Evolutionary conservation across 208 protist genomes (phyloP).

Genomic region (Acanthamoeba healyi): DNA sequence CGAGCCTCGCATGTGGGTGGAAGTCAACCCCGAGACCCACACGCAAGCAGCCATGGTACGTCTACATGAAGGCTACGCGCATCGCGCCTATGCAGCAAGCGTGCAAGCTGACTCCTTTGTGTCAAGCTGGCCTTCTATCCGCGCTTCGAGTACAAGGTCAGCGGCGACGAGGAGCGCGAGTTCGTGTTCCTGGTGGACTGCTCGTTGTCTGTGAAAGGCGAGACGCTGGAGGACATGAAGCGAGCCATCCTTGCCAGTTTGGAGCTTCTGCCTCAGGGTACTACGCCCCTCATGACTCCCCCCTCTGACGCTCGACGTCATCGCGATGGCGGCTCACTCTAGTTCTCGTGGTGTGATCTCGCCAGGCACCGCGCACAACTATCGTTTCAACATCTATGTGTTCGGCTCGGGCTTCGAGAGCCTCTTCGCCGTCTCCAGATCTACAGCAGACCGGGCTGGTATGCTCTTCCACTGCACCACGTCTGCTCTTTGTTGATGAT

Average conservation of each 20-base stretch:
- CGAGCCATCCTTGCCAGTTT: not conserved
- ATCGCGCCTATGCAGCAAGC: too few relatives aligned
- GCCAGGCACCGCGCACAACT: constrained; percentile 30
- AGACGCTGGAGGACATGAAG: constrained; percentile 64
- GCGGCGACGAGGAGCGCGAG: constrained; percentile 19
- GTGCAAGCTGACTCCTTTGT: too few relatives aligned
- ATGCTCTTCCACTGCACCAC: too few relatives aligned
- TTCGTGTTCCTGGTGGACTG: constrained; percentile 79
- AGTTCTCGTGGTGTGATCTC: too few relatives aligned
- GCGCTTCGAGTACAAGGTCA: constrained; percentile 74
- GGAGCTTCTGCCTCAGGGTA: not conserved
- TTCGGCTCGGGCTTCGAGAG: constrained; percentile 76
- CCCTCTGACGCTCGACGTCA: too few relatives aligned
- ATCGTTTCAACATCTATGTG: constrained; percentile 80
- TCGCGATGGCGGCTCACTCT: not conserved
- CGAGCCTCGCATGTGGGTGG: constrained; percentile 85
- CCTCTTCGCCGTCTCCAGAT: constrained; percentile 60
- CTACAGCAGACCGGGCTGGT: constrained; percentile 19
- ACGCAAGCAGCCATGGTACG: constrained; percentile 21
- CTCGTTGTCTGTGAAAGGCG: constrained; percentile 45
- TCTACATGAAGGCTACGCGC: too few relatives aligned
- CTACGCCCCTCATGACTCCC: not conserved
- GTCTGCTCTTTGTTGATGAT: too few relatives aligned
- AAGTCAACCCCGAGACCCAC: constrained; percentile 64
- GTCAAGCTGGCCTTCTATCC: constrained; percentile 86